Conservation (phyloP, 1,139 yeast species). For the Nakaseomyces glabratus region DNA sequence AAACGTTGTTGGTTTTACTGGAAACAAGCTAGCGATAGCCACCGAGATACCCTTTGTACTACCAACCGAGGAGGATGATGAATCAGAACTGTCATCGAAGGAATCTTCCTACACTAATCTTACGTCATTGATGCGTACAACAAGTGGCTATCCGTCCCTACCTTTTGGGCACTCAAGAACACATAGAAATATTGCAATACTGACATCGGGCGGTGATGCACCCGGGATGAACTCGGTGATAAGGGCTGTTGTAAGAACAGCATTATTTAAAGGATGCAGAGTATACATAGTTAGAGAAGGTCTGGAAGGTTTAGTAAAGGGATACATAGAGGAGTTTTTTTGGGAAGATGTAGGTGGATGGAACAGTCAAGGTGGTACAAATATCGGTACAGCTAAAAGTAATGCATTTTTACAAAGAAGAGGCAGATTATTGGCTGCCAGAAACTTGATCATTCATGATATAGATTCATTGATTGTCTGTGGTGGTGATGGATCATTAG, state of each 20-base stretch:
- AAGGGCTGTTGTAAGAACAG: conserved; percentile 75
- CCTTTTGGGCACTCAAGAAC: conserved; percentile 12
- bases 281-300: conserved; percentile 94
- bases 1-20: conserved; percentile 56
- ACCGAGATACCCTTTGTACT: conserved; percentile 35
- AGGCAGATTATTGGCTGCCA: conserved; percentile 77
- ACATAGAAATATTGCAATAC: conserved; percentile 57
- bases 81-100: conserved; percentile 20
- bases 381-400: conserved; percentile 96
- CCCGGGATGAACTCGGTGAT: conserved; percentile 98
- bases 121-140: conserved; percentile 16
- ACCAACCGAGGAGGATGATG: conserved; percentile 8
- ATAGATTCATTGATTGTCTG: conserved; percentile 95
- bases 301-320: conserved; percentile 84
- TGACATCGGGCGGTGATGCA: conserved; percentile 97
- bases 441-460: conserved; percentile 76
- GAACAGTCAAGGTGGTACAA: conserved; percentile 87
- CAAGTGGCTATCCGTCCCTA: conserved; percentile 17
- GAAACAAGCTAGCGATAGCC: conserved; percentile 49
- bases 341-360: conserved; percentile 96
- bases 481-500: conserved; percentile 97
- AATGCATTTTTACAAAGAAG: conserved; percentile 70
- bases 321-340: conserved; percentile 70
- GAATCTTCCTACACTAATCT: conserved; percentile 26
- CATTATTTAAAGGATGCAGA: conserved; percentile 78